Percentiles rank a stretch among this genome's conserved stretches.
Conservation (phyloP, 2,329 filamentous ascomycete species). For the Arthrobotrys iridis region DNA sequence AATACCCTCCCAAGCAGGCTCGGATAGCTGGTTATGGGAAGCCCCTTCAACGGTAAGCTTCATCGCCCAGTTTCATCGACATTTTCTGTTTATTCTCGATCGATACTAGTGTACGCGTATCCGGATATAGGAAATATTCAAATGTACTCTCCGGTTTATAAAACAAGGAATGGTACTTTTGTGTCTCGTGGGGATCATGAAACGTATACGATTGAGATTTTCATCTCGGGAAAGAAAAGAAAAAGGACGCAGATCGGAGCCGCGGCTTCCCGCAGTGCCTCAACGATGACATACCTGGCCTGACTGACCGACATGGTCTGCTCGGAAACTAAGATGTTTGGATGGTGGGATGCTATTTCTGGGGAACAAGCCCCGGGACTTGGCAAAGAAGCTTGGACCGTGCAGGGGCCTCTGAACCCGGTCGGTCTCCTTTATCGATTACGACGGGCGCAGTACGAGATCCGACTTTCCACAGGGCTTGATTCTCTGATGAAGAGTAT, state of each 20-base stretch:
- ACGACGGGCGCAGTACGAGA: background rate
- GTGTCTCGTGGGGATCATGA: too few relatives aligned
- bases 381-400: background rate
- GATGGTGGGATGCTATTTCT: slow-evolving; percentile 10
- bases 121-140: background rate
- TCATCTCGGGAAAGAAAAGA: background rate
- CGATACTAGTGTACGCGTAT: slow-evolving; percentile 1
- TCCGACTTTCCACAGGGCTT: background rate
- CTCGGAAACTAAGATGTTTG: slow-evolving; percentile 1
- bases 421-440: slow-evolving; percentile 10
- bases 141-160: background rate
- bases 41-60: slow-evolving; percentile 4
- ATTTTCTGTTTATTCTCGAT: background rate
- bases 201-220: background rate
- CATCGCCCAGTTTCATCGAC: slow-evolving; percentile 1
- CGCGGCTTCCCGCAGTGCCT: slow-evolving; percentile 7
- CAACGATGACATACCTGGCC: slow-evolving; percentile 24
- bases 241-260: background rate
- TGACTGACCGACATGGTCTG: slow-evolving; percentile 4
- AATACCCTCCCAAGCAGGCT: background rate
- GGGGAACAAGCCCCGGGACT: slow-evolving; percentile 14
- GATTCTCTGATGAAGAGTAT: too few relatives aligned
- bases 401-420: background rate
- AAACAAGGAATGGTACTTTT: too few relatives aligned
- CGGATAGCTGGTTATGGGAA: background rate